Conservation (phyloP, 495 filamentous ascomycete species). For the Penicillium taxi region DNA sequence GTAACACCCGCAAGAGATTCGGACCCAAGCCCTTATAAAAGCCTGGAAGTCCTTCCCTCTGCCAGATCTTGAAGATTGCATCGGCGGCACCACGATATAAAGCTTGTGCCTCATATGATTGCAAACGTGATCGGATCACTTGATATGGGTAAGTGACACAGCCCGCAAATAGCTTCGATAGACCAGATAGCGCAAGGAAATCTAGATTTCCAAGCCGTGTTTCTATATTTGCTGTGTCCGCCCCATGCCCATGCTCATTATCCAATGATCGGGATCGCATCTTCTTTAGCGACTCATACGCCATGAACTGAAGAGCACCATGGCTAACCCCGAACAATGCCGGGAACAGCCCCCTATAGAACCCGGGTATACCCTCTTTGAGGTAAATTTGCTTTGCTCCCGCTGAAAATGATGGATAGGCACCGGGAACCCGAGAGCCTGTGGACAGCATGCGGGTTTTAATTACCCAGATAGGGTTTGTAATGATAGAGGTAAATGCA, state of each 20-base stretch:
- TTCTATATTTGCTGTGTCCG: slow-evolving; percentile 3
- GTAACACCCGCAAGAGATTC: slow-evolving; percentile 79
- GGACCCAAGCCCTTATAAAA: slow-evolving; percentile 92
- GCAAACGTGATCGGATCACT: slow-evolving; percentile 77
- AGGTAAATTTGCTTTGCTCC: slow-evolving; percentile 57
- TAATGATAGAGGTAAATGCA: slow-evolving; percentile 65
- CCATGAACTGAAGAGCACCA: slow-evolving; percentile 91
- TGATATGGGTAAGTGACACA: slow-evolving; percentile 89
- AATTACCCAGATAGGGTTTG: slow-evolving; percentile 97
- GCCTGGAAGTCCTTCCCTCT: slow-evolving; percentile 66
- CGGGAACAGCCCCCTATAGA: slow-evolving; percentile 77
- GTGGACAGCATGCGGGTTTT: slow-evolving; percentile 96
- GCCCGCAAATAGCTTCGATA: slow-evolving; percentile 82
- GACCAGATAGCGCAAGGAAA: slow-evolving; percentile 64
- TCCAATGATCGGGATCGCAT: slow-evolving; percentile 28
- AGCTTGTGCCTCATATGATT: slow-evolving; percentile 67
- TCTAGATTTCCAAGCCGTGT: slow-evolving; percentile 60
- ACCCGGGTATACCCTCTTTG: slow-evolving; percentile 65
- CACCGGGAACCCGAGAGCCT: slow-evolving; percentile 60
- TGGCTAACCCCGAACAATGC: slow-evolving; percentile 87
- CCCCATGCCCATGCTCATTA: background rate
- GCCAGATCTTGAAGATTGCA: slow-evolving; percentile 65
- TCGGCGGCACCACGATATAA: slow-evolving; percentile 63
- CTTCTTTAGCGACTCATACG: slow-evolving; percentile 81
- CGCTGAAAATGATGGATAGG: slow-evolving; percentile 67